A percentile compares a stretch with the other conserved stretches of the same genome.
Conservation (phyloP, 2,329 filamentous ascomycete genomes). For the Botryosphaeria dothidea region DNA sequence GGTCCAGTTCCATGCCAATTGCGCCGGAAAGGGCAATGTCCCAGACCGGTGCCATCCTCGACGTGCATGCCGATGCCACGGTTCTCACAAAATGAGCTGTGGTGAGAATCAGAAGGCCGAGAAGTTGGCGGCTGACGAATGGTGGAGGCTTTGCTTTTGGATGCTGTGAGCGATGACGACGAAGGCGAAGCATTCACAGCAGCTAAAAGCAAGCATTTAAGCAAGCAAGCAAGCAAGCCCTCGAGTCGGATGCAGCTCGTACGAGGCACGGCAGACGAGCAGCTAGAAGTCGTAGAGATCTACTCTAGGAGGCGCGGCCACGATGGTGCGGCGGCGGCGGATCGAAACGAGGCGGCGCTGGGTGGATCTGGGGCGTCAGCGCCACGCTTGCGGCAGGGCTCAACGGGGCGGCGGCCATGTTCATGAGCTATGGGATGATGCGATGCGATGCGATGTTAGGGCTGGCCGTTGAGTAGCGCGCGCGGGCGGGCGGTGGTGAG, state of each 20-base stretch:
- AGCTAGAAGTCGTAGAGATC: neutral
- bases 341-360: neutral
- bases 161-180: slow-evolving; percentile 7
- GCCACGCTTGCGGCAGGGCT: slow-evolving; percentile 6
- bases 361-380: neutral
- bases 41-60: neutral
- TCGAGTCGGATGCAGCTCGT: slow-evolving; percentile 15
- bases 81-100: neutral
- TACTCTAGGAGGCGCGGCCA: neutral
- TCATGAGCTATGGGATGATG: neutral
- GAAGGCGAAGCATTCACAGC: neutral
- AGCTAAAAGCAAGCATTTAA: neutral
- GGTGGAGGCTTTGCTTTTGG: slow-evolving; percentile 6
- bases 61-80: neutral
- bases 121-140: neutral
- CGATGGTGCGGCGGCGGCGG: slow-evolving; percentile 2
- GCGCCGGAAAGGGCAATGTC: neutral
- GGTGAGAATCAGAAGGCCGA: neutral
- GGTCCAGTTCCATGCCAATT: neutral
- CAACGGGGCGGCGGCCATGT: neutral
- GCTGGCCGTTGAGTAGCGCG: neutral
- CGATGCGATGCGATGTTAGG: neutral
- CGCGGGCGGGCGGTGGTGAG: neutral
- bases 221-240: neutral
- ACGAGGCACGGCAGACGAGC: slow-evolving; percentile 4